phyloP scores from a whole-genome alignment of 805 yeast genomes.

The Tetrapisispora arboricola region DNA sequence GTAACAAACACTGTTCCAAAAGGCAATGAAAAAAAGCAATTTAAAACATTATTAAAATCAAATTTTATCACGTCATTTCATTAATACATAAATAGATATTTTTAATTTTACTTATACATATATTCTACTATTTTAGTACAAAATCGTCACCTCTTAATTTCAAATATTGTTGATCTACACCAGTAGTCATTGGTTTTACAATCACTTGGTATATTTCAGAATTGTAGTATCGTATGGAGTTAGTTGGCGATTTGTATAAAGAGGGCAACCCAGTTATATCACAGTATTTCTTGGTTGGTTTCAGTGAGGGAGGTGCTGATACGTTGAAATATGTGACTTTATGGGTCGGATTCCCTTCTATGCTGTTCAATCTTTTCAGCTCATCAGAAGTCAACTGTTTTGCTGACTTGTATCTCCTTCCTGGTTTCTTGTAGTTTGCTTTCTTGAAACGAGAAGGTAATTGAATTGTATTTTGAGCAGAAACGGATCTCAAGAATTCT shows the following conservation, averaged over 20 bases:
- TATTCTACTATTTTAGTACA: slow-evolving; percentile 42
- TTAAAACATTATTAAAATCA: too few species aligned
- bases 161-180: slow-evolving; percentile 87
- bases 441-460: slow-evolving; percentile 48
- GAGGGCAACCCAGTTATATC: slow-evolving; percentile 88
- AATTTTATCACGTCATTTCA: too few species aligned
- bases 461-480: slow-evolving; percentile 13
- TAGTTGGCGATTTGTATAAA: slow-evolving; percentile 62
- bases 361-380: slow-evolving; percentile 45
- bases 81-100: background rate
- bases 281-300: slow-evolving; percentile 76
- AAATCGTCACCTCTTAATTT: slow-evolving; percentile 83
- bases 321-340: slow-evolving; percentile 57
- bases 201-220: slow-evolving; percentile 74
- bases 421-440: slow-evolving; percentile 40
- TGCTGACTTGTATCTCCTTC: slow-evolving; percentile 59
- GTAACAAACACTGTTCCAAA: too few species aligned
- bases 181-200: slow-evolving; percentile 68
- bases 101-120: background rate
- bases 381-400: slow-evolving; percentile 74
- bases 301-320: slow-evolving; percentile 78
- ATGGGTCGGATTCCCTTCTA: slow-evolving; percentile 5
- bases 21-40: too few species aligned
- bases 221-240: slow-evolving; percentile 68
- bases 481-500: slow-evolving; percentile 21